A percentile compares a stretch with the other conserved stretches of the same genome.
phyloP scores from a whole-genome alignment of 352 stramenopile species.

The Phytophthora foliorum region DNA sequence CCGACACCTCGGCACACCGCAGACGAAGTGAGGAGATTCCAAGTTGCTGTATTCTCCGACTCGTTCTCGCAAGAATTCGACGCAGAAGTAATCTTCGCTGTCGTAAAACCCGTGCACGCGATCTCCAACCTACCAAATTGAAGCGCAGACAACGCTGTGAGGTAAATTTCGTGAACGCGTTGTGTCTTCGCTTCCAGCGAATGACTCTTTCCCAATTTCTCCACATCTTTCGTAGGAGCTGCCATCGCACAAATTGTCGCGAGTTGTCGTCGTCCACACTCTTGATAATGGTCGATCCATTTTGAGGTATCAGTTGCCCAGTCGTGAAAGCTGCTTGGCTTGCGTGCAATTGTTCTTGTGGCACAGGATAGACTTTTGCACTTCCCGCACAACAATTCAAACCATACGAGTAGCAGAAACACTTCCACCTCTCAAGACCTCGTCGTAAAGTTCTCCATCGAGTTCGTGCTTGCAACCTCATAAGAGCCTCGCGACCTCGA shows the following conservation, averaged over 20 bases:
- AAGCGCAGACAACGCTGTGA: conserved; percentile 9
- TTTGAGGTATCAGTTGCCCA: not conserved
- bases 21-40: conserved; percentile 42
- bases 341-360: not conserved
- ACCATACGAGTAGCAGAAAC: conserved; percentile 4
- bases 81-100: conserved; percentile 15
- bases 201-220: conserved; percentile 26
- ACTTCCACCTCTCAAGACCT: conserved; percentile 23
- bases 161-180: not conserved
- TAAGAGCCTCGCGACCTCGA: conserved; percentile 18
- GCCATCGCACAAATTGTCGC: not conserved
- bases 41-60: conserved; percentile 11
- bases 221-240: conserved; percentile 31
- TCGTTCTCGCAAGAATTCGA: conserved; percentile 23
- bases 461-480: conserved; percentile 8
- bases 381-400: not conserved
- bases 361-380: conserved; percentile 22
- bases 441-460: conserved; percentile 17
- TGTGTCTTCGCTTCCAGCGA: conserved; percentile 16
- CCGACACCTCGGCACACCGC: conserved; percentile 39
- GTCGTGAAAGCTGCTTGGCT: not conserved
- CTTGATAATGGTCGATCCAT: not conserved
- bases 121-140: conserved; percentile 16
- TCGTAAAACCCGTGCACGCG: not conserved
- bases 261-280: not conserved